Evolutionary conservation across 371 early-diverging fungal genomes (phyloP).

Genomic region (Cokeromyces recurvatus): DNA sequence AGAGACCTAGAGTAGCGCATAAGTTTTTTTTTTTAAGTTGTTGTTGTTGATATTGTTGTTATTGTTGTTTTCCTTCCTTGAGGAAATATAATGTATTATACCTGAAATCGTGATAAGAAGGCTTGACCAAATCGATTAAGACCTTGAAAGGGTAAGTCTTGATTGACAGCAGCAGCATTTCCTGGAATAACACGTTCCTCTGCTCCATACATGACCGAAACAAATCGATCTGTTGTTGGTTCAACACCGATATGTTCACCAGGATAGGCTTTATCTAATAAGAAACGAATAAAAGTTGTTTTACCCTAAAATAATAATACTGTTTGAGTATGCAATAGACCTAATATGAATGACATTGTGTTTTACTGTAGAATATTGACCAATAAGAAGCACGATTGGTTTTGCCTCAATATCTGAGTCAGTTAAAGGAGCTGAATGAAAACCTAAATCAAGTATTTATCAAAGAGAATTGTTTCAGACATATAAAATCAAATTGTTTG

Average conservation of each 20-base stretch:
- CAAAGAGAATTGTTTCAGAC: not conserved
- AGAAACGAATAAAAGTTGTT: conserved; percentile 79
- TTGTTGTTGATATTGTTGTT: no score
- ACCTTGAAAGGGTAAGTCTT: conserved; percentile 79
- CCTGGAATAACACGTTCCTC: conserved; percentile 80
- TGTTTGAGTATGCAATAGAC: not conserved
- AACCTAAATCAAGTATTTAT: conserved; percentile 34
- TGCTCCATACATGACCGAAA: conserved; percentile 76
- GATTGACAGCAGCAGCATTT: conserved; percentile 83
- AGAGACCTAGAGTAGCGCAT: no score
- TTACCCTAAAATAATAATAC: conserved; percentile 52
- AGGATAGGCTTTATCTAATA: conserved; percentile 79
- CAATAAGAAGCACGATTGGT: conserved; percentile 80
- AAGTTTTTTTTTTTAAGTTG: no score
- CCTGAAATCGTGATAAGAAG: conserved; percentile 82
- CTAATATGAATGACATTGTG: not conserved
- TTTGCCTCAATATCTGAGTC: conserved; percentile 81
- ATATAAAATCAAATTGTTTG: not conserved
- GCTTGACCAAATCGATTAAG: conserved; percentile 74
- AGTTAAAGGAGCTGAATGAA: conserved; percentile 74
- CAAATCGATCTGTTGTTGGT: conserved; percentile 85
- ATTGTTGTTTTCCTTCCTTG: no score
- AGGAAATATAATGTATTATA: no score
- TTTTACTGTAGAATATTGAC: conserved; percentile 76
- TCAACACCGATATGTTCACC: conserved; percentile 86